phyloP scores from a whole-genome alignment of 2,329 filamentous ascomycete genomes.

The Phoma sp. region DNA sequence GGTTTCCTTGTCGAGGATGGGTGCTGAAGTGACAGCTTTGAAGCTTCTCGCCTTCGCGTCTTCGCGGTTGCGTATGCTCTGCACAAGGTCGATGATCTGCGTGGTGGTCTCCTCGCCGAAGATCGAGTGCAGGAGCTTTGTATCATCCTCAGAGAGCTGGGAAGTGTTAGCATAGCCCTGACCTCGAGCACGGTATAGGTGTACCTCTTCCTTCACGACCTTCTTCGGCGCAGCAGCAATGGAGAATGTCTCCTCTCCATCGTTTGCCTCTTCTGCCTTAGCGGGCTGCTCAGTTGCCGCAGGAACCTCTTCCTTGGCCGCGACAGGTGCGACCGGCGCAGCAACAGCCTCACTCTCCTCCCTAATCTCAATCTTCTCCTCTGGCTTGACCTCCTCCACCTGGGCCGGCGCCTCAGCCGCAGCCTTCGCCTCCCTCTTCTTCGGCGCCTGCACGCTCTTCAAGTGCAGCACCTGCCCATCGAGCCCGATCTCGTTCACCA shows the following conservation, averaged over 20 bases:
- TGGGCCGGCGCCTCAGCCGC: conserved; percentile 1
- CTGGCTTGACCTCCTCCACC: conserved; percentile 18
- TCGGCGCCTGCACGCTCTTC: conserved; percentile 50
- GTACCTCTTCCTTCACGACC: conserved; percentile 21
- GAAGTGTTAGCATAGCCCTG: conserved; percentile 14
- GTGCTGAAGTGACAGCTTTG: conserved; percentile 58
- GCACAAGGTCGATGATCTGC: conserved; percentile 62
- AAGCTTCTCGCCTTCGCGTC: conserved; percentile 63
- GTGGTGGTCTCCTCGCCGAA: conserved; percentile 60
- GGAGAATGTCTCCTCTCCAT: conserved; percentile 29
- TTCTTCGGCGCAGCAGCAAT: conserved; percentile 25
- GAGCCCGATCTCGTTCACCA: conserved; percentile 85
- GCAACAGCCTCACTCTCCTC: conserved; percentile 24
- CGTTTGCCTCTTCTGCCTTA: background rate
- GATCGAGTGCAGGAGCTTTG: conserved; percentile 47
- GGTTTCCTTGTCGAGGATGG: conserved; percentile 65
- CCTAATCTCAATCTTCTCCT: conserved; percentile 25
- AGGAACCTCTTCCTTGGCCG: conserved; percentile 20
- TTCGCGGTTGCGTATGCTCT: conserved; percentile 60
- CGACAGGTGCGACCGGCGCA: conserved; percentile 19
- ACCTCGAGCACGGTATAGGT: background rate
- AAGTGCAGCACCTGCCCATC: conserved; percentile 80
- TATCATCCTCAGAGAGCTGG: conserved; percentile 49
- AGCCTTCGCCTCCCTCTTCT: conserved; percentile 19
- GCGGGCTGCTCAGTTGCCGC: conserved; percentile 25